Percentiles rank a stretch among this genome's conserved stretches.
phyloP scores from a whole-genome alignment of 177 flowering plant genomes.

The Telopea speciosissima region DNA sequence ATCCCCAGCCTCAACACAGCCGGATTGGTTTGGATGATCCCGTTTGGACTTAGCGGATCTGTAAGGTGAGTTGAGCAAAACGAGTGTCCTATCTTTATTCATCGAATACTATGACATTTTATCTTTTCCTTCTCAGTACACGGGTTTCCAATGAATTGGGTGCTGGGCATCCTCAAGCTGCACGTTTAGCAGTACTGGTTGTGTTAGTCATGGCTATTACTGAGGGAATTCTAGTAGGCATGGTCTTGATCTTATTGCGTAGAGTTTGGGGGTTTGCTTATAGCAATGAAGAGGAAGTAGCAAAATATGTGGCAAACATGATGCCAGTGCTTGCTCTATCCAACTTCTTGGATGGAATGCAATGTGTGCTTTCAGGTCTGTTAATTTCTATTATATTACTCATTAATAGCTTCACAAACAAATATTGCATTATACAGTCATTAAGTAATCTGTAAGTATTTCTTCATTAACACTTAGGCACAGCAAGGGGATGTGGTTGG shows the following conservation, averaged over 20 bases:
- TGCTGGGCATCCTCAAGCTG: constrained; percentile 42
- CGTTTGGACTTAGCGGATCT: constrained; percentile 58
- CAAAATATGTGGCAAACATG: constrained; percentile 44
- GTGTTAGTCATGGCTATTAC: constrained; percentile 33
- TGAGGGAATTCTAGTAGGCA: constrained; percentile 31
- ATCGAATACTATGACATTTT: too few relatives aligned
- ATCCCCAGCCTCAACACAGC: constrained; percentile 53
- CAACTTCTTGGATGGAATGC: constrained; percentile 52
- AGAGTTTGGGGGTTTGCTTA: constrained; percentile 49
- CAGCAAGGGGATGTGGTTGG: constrained; percentile 86
- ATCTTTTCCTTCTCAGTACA: constrained; percentile 29
- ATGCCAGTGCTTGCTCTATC: constrained; percentile 55
- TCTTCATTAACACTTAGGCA: constrained; percentile 29
- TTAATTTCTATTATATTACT: neutral
- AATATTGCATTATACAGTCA: neutral
- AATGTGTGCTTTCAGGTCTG: constrained; percentile 64
- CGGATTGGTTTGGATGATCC: constrained; percentile 53
- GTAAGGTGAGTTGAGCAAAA: constrained; percentile 39
- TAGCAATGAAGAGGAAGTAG: constrained; percentile 62
- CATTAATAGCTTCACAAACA: neutral
- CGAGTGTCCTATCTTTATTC: neutral
- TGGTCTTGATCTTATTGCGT: constrained; percentile 34
- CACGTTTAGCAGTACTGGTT: constrained; percentile 42
- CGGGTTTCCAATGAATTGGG: constrained; percentile 77
- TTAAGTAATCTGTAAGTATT: neutral